phyloP scores from a whole-genome alignment of 2,329 filamentous ascomycete genomes.

The Fusarium transvaalense region DNA sequence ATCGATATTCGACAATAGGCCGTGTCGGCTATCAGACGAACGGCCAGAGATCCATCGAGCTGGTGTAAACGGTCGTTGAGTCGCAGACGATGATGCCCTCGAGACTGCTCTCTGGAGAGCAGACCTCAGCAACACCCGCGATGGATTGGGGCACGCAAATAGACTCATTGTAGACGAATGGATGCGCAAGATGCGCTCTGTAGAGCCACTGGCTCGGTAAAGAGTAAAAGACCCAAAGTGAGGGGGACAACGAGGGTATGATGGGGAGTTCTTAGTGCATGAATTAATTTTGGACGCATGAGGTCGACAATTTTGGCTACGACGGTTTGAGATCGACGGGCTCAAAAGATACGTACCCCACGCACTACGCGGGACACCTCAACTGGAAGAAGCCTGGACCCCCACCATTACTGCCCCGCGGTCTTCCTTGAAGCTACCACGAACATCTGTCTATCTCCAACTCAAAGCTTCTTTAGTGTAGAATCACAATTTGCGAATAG shows the following conservation, averaged over 20 bases:
- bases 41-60: conserved; percentile 44
- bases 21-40: conserved; percentile 17
- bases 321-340: conserved; percentile 14
- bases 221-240: conserved; percentile 34
- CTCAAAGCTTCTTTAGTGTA: background rate
- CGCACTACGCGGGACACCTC: conserved; percentile 12
- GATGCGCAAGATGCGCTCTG: conserved; percentile 46
- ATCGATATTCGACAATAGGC: conserved; percentile 16
- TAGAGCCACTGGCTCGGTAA: conserved; percentile 40
- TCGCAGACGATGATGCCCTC: conserved; percentile 29
- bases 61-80: conserved; percentile 41
- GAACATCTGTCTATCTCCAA: conserved; percentile 4
- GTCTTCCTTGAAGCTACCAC: conserved; percentile 11
- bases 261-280: conserved; percentile 40
- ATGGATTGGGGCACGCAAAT: conserved; percentile 48
- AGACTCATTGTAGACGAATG: conserved; percentile 46
- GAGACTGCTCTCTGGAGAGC: conserved; percentile 46
- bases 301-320: conserved; percentile 43
- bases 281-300: conserved; percentile 46
- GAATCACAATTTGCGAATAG: background rate
- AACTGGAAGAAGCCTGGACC: conserved; percentile 37
- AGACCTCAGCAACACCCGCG: conserved; percentile 49
- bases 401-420: conserved; percentile 42
- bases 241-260: conserved; percentile 34
- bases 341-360: conserved; percentile 36